phyloP scores from a whole-genome alignment of 345 rosid genomes.

The Populus alba region DNA sequence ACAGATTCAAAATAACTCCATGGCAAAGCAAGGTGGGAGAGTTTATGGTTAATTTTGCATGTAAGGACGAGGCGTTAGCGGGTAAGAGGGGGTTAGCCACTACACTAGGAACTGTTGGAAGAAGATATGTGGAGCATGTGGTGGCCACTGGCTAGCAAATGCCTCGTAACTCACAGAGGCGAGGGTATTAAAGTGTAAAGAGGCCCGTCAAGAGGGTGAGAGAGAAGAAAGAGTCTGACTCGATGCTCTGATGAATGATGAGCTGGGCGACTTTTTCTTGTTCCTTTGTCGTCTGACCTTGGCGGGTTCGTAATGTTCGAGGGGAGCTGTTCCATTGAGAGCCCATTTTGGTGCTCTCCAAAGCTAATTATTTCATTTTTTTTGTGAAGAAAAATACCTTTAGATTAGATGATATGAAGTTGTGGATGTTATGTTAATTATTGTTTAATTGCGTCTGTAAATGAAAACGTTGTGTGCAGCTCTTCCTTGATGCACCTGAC shows the following conservation, averaged over 20 bases:
- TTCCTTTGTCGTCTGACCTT: neutral
- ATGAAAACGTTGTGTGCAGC: too few species aligned
- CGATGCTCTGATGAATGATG: neutral
- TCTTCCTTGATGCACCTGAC: too few species aligned
- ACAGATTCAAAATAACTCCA: too few species aligned
- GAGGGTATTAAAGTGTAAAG: neutral
- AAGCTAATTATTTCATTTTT: neutral
- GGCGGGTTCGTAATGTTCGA: neutral
- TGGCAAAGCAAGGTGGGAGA: neutral
- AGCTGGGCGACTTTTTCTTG: neutral
- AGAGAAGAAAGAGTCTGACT: neutral
- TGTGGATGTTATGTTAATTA: neutral
- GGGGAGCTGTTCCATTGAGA: neutral
- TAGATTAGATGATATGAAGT: neutral
- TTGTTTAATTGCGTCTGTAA: neutral
- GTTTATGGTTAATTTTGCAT: neutral
- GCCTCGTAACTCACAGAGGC: neutral
- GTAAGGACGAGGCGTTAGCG: neutral
- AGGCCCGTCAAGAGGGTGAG: neutral
- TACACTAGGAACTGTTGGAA: neutral
- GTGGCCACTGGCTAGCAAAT: neutral
- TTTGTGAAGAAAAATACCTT: too few species aligned
- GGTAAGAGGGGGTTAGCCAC: neutral
- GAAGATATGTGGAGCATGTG: neutral
- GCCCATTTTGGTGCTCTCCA: neutral